A percentile compares a stretch with the other conserved stretches of the same genome.
phyloP scores from a whole-genome alignment of 164 flowering plant species.

The Piper longum region DNA sequence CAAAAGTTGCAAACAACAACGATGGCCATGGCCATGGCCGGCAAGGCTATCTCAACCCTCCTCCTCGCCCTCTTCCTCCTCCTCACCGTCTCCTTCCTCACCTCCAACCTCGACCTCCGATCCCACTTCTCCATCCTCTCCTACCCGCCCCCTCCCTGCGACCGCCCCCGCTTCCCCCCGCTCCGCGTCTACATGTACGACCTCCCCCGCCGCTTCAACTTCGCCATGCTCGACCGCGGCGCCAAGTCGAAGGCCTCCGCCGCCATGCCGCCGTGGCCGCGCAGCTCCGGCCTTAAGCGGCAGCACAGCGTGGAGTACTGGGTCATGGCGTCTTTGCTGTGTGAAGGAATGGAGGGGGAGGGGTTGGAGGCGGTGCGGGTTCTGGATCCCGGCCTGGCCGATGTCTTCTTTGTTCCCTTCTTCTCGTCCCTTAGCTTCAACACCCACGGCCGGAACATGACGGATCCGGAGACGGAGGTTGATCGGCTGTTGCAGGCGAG shows the following conservation, averaged over 20 bases:
- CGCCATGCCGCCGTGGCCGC: constrained; percentile 53
- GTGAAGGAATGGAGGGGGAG: constrained; percentile 16
- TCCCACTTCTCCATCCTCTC: constrained; percentile 31
- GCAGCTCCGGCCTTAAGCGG: constrained; percentile 43
- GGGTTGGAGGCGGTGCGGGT: constrained; percentile 66
- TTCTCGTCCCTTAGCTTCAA: constrained; percentile 90
- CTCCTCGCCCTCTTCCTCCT: constrained; percentile 20
- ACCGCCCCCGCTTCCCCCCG: constrained; percentile 20
- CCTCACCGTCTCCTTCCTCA: constrained; percentile 21
- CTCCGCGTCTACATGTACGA: constrained; percentile 85
- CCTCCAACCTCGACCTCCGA: constrained; percentile 36
- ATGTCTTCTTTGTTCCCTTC: constrained; percentile 82
- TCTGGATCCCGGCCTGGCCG: constrained; percentile 64
- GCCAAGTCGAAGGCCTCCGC: constrained; percentile 12
- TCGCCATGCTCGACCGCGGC: constrained; percentile 40
- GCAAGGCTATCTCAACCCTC: constrained; percentile 8
- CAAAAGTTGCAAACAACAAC: too few relatives aligned
- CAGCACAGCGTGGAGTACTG: constrained; percentile 98
- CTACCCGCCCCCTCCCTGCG: constrained; percentile 1
- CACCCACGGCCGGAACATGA: constrained; percentile 69
- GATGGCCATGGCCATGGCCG: background rate
- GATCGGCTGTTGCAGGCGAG: constrained; percentile 70
- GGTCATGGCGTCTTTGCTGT: constrained; percentile 73
- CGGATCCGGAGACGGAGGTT: constrained; percentile 59
- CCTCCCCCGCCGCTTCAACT: constrained; percentile 59